Percentiles rank a stretch among this genome's conserved stretches.
Conservation (phyloP, 2,329 filamentous ascomycete species). For the Huntiella omanensis region DNA sequence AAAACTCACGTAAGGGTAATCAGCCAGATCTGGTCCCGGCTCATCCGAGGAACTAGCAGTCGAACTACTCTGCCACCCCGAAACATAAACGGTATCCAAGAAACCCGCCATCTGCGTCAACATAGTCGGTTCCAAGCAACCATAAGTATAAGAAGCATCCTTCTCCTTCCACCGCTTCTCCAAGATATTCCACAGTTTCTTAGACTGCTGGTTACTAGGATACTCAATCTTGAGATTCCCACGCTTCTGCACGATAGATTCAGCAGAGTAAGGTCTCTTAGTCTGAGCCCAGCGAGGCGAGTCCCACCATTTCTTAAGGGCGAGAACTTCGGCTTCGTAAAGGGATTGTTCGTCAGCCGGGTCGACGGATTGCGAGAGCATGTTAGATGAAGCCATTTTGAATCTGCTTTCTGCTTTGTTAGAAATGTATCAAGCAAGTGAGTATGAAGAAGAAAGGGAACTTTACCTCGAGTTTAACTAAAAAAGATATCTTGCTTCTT, state of each 20-base stretch:
- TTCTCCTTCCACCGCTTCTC: slow-evolving; percentile 69
- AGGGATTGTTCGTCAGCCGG: slow-evolving; percentile 41
- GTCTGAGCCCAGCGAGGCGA: slow-evolving; percentile 86
- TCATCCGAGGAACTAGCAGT: slow-evolving; percentile 91
- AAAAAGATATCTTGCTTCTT: too few relatives aligned
- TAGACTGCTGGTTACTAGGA: slow-evolving; percentile 69
- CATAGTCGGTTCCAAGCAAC: slow-evolving; percentile 94
- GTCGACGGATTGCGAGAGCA: slow-evolving; percentile 38
- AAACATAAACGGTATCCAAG: slow-evolving; percentile 95
- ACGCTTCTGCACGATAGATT: slow-evolving; percentile 91
- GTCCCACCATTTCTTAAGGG: slow-evolving; percentile 86
- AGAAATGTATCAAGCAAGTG: too few relatives aligned
- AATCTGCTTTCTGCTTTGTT: too few relatives aligned
- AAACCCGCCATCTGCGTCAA: slow-evolving; percentile 99
- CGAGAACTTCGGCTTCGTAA: slow-evolving; percentile 68
- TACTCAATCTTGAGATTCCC: slow-evolving; percentile 83
- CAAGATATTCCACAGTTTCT: slow-evolving; percentile 87
- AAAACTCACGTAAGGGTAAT: slow-evolving; percentile 68
- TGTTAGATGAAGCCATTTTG: slow-evolving; percentile 41
- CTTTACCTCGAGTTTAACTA: background rate
- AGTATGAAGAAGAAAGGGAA: background rate
- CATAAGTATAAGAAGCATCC: slow-evolving; percentile 74
- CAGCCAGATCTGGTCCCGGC: slow-evolving; percentile 90
- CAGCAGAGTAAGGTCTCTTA: slow-evolving; percentile 80
- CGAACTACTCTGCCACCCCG: slow-evolving; percentile 95